Evolutionary conservation across 495 filamentous ascomycete species (phyloP).

Genomic region (Clohesyomyces aquaticus): DNA sequence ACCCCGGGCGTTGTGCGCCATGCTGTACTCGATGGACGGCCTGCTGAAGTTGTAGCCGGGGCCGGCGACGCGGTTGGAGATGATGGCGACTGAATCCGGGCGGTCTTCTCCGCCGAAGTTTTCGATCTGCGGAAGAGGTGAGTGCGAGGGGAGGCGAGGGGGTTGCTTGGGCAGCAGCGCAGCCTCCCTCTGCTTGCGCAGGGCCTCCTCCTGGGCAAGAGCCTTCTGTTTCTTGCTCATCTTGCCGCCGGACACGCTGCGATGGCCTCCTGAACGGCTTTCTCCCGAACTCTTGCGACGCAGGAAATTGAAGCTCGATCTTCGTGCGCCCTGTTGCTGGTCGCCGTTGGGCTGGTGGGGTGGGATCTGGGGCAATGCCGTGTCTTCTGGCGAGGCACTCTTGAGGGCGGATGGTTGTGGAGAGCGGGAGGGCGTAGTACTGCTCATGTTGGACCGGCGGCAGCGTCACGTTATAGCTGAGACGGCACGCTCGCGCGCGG

Average conservation of each 20-base stretch:
- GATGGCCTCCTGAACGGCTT: slow-evolving; percentile 19
- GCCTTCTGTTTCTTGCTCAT: slow-evolving; percentile 69
- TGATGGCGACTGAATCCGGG: slow-evolving; percentile 66
- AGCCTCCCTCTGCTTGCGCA: slow-evolving; percentile 65
- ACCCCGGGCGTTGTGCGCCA: slow-evolving; percentile 21
- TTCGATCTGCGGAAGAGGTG: slow-evolving; percentile 65
- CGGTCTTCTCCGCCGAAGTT: slow-evolving; percentile 74
- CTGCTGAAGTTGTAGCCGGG: slow-evolving; percentile 44
- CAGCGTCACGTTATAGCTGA: slow-evolving; percentile 27
- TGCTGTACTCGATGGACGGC: slow-evolving; percentile 37
- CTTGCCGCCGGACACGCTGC: slow-evolving; percentile 58
- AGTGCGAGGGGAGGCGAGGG: slow-evolving; percentile 79
- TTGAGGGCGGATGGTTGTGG: slow-evolving; percentile 14
- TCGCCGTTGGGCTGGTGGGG: slow-evolving; percentile 32
- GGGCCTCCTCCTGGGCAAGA: slow-evolving; percentile 66
- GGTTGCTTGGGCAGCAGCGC: slow-evolving; percentile 67
- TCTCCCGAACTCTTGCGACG: slow-evolving; percentile 43
- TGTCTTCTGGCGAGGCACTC: slow-evolving; percentile 35
- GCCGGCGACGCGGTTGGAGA: slow-evolving; percentile 57
- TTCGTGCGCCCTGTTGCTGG: slow-evolving; percentile 14
- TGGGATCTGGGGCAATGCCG: slow-evolving; percentile 30
- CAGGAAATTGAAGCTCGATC: slow-evolving; percentile 44
- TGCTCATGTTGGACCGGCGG: slow-evolving; percentile 26
- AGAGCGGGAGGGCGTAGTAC: slow-evolving; percentile 29
- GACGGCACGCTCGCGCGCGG: slow-evolving; percentile 26